A percentile compares a stretch with the other conserved stretches of the same genome.
phyloP scores from a whole-genome alignment of 1,284 basidiomycete genomes.

The Agroathelia rolfsii region DNA sequence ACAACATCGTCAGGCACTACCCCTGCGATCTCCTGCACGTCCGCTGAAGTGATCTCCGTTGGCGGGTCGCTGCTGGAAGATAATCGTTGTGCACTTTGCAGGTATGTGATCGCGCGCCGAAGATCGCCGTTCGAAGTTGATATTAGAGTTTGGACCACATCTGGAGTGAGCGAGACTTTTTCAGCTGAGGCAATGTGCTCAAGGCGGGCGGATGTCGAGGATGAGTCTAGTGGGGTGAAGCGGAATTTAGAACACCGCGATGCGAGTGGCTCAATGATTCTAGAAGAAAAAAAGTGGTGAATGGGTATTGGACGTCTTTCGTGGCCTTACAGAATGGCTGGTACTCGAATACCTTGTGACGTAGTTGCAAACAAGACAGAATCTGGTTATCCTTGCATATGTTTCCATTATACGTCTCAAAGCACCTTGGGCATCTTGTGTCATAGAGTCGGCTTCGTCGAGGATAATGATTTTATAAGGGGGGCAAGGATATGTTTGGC shows the following conservation, averaged over 20 bases:
- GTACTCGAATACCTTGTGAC: constrained; percentile 77
- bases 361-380: constrained; percentile 99
- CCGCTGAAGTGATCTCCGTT: constrained; percentile 58
- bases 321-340: constrained; percentile 4
- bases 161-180: constrained; percentile 35
- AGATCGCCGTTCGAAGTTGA: constrained; percentile 85
- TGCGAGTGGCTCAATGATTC: constrained; percentile 97
- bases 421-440: constrained; percentile 96
- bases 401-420: constrained; percentile 97
- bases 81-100: constrained; percentile 91
- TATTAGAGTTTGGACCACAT: constrained; percentile 68
- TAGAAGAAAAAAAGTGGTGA: constrained; percentile 23
- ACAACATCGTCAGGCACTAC: constrained; percentile 80
- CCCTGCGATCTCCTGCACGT: constrained; percentile 96
- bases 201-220: constrained; percentile 70
- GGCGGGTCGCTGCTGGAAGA: constrained; percentile 62
- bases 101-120: constrained; percentile 95
- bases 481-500: constrained; percentile 86
- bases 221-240: constrained; percentile 84
- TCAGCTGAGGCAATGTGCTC: constrained; percentile 70
- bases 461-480: constrained; percentile 99
- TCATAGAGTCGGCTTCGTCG: constrained; percentile 99
- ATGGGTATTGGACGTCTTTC: background rate
- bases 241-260: constrained; percentile 99
- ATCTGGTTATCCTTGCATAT: constrained; percentile 92